Conservation (phyloP, 2,329 filamentous ascomycete species). For the Fusarium succisae region DNA sequence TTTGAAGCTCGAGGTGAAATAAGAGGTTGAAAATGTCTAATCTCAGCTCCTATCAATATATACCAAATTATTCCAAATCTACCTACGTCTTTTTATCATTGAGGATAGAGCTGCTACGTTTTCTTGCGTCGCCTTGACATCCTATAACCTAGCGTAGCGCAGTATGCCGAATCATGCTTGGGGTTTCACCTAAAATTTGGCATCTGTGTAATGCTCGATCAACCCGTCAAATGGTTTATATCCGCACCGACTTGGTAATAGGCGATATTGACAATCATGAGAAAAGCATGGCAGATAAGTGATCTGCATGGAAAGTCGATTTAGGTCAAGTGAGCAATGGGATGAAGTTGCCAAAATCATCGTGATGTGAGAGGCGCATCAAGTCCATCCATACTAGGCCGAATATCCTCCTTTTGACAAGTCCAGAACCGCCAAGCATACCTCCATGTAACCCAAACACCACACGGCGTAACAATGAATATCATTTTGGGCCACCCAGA, state of each 20-base stretch:
- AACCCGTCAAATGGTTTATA: neutral
- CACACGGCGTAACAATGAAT: neutral
- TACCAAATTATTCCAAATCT: neutral
- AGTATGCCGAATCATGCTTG: too few relatives aligned
- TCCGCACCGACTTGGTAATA: neutral
- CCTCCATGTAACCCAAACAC: neutral
- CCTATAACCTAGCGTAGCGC: neutral
- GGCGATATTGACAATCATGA: rapidly evolving
- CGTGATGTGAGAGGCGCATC: neutral
- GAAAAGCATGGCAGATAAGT: neutral
- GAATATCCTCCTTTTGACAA: neutral
- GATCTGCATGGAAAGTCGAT: neutral
- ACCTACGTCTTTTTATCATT: neutral
- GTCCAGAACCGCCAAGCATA: neutral
- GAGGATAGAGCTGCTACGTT: neutral
- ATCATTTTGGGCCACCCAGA: neutral
- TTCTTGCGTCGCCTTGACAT: neutral
- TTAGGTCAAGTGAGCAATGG: rapidly evolving
- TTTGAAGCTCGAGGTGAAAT: rapidly evolving
- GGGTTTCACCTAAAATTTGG: neutral
- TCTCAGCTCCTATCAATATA: too few relatives aligned
- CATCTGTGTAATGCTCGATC: too few relatives aligned
- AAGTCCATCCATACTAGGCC: neutral
- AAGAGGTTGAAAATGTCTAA: too few relatives aligned
- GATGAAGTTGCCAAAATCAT: neutral